Evolutionary conservation across 192 early-diverging fungal species (phyloP), one percentile per base, ranked within the genome.

Genomic region (Obelidium mucronatum): DNA sequence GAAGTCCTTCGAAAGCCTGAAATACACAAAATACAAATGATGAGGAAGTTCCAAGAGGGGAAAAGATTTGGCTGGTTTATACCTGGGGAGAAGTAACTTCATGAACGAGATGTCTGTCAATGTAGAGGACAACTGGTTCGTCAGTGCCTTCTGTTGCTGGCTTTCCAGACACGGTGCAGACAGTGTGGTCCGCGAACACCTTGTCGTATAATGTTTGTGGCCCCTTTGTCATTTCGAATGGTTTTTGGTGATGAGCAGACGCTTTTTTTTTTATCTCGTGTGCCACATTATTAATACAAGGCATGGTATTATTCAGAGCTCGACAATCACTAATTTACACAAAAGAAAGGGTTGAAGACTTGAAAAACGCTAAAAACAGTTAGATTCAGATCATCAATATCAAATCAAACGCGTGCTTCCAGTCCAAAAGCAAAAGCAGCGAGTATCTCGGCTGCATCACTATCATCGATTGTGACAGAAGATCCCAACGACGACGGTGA

Each of bases 61-160:
- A 52, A 15, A 52, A 15, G 13, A 13, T 17, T n/a, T n/a, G n/a
- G n/a, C n/a, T n/a, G n/a, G n/a, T n/a, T 19, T 30, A 17, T 19
- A 68, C 66, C 66, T 74, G 72, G 2, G 90, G 90, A 28, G 83
- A 86, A 24, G 90, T 91, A 42, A 91, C 90, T 76, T 88, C 89
- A 78, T 92, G 91, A 37, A 91, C 89, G 40, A 92, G 81, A 71
- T 92, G 91, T 36, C 91, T 74, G 78, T 92, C 91, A 78, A 92
- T 91, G 81, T 90, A 92, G 48, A 92, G 85, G 40, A 92, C 78
- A 78, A 80, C 81, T 11, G 90, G 89, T 24, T 88, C 89, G 82
- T 91, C 90, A 22, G 37, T 76, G 2, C 51, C 24, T 36, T 26
- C n/a, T 6, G 15, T 13, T 33, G 24, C 30, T 4, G 58, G 60